Percentiles rank a stretch among this genome's conserved stretches.
Evolutionary conservation across 2,329 filamentous ascomycete species (phyloP).

Genomic region (Talaromyces verruculosus): DNA sequence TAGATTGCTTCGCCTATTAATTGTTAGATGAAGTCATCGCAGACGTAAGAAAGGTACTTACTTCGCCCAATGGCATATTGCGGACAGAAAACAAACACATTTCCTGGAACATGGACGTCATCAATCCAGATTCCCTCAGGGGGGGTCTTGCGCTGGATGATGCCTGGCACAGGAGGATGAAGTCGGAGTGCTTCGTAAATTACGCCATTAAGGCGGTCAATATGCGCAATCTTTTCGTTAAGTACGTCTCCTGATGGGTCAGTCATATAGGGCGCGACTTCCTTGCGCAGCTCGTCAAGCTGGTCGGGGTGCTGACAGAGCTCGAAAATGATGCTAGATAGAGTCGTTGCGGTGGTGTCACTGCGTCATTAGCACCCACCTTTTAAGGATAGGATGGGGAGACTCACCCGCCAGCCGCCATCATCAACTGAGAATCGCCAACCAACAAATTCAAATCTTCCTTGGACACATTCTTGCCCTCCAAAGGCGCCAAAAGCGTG

Average conservation of each 20-base stretch:
- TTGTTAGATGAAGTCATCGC: background rate
- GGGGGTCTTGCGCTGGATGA: slow-evolving; percentile 42
- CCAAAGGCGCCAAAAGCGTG: slow-evolving; percentile 28
- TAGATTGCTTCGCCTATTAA: slow-evolving; percentile 30
- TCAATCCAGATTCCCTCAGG: slow-evolving; percentile 38
- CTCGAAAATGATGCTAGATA: slow-evolving; percentile 46
- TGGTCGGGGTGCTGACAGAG: slow-evolving; percentile 33
- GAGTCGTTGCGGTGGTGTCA: slow-evolving; percentile 45
- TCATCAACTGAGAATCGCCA: slow-evolving; percentile 33
- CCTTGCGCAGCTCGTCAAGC: slow-evolving; percentile 33
- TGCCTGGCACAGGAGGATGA: slow-evolving; percentile 45
- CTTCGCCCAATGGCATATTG: slow-evolving; percentile 28
- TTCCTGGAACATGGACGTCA: slow-evolving; percentile 33
- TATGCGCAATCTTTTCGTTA: slow-evolving; percentile 20
- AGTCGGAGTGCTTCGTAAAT: slow-evolving; percentile 47
- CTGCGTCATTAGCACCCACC: slow-evolving; percentile 26
- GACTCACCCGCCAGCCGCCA: slow-evolving; percentile 31
- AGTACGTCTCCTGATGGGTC: slow-evolving; percentile 21
- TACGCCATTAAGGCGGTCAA: slow-evolving; percentile 41
- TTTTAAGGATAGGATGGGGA: slow-evolving; percentile 17
- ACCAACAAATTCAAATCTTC: slow-evolving; percentile 29
- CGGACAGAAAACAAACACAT: slow-evolving; percentile 28
- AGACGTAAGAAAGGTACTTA: slow-evolving; percentile 21
- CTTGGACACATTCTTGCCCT: slow-evolving; percentile 22
- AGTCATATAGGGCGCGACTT: slow-evolving; percentile 30